Evolutionary conservation across 768 basidiomycete species (phyloP).

Genomic region (Tephrocybe sp.): DNA sequence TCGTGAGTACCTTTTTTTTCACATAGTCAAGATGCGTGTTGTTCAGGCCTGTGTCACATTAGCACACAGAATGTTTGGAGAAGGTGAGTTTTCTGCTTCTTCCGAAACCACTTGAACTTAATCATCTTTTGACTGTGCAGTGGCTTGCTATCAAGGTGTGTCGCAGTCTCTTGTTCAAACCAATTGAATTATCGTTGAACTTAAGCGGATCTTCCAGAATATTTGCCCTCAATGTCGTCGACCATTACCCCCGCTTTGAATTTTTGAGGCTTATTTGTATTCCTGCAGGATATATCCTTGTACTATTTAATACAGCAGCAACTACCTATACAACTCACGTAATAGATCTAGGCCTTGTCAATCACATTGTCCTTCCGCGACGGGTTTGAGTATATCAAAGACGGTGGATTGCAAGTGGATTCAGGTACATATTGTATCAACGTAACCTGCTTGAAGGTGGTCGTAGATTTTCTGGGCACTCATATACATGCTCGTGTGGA

Average conservation of each 20-base stretch:
- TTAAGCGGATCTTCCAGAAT: too few relatives aligned
- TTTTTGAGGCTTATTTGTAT: neutral
- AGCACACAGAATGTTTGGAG: slow-evolving; percentile 89
- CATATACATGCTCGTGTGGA: too few relatives aligned
- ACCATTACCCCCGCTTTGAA: slow-evolving; percentile 74
- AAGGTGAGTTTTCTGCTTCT: slow-evolving; percentile 41
- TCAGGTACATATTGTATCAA: too few relatives aligned
- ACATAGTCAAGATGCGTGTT: too few relatives aligned
- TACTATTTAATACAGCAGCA: slow-evolving; percentile 5
- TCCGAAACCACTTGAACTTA: slow-evolving; percentile 9
- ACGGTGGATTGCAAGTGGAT: too few relatives aligned
- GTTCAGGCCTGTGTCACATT: too few relatives aligned
- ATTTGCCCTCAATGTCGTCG: slow-evolving; percentile 92
- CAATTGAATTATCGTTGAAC: too few relatives aligned
- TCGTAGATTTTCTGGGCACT: too few relatives aligned
- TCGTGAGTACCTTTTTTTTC: slow-evolving; percentile 50
- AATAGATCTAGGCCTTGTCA: neutral
- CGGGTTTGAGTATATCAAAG: too few relatives aligned
- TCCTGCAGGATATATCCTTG: slow-evolving; percentile 4
- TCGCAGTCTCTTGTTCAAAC: too few relatives aligned
- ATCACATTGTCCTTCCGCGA: neutral
- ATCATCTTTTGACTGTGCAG: slow-evolving; percentile 25
- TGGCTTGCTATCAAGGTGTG: slow-evolving; percentile 76
- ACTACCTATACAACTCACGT: slow-evolving; percentile 1
- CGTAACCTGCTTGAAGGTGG: too few relatives aligned